A percentile compares a stretch with the other conserved stretches of the same genome.
Evolutionary conservation across 225 moss, liverwort and hornwort genomes (phyloP).

Genomic region (Pseudoscleropodium purum): DNA sequence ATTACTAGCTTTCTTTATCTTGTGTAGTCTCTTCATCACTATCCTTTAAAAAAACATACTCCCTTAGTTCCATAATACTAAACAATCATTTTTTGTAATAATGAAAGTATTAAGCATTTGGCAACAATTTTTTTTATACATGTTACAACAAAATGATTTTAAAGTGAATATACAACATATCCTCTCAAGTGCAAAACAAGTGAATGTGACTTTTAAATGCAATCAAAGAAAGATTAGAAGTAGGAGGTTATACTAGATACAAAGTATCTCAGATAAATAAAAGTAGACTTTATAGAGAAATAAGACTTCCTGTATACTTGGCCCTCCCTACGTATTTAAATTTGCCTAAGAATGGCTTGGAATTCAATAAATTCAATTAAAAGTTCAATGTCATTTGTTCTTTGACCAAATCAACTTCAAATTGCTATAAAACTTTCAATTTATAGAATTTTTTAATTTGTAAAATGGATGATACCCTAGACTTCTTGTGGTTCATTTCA

Average conservation of each 20-base stretch:
- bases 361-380: background rate
- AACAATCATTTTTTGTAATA: background rate
- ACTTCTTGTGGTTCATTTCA: background rate
- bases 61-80: fast-evolving
- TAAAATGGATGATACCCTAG: background rate
- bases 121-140: background rate
- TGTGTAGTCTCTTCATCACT: fast-evolving
- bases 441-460: background rate
- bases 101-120: background rate
- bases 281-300: background rate
- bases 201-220: background rate
- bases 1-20: background rate
- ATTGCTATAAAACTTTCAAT: background rate
- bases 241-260: background rate
- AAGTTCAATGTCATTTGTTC: background rate
- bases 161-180: background rate
- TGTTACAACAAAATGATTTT: background rate
- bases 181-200: background rate
- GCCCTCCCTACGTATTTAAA: fast-evolving
- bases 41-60: background rate
- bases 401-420: background rate
- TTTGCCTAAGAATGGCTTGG: fast-evolving
- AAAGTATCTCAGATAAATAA: background rate
- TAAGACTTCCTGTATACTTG: background rate
- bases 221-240: background rate